Base-by-base conservation (phyloP, 352 stramenopile species). In the Pythium sukuiense region DNA sequence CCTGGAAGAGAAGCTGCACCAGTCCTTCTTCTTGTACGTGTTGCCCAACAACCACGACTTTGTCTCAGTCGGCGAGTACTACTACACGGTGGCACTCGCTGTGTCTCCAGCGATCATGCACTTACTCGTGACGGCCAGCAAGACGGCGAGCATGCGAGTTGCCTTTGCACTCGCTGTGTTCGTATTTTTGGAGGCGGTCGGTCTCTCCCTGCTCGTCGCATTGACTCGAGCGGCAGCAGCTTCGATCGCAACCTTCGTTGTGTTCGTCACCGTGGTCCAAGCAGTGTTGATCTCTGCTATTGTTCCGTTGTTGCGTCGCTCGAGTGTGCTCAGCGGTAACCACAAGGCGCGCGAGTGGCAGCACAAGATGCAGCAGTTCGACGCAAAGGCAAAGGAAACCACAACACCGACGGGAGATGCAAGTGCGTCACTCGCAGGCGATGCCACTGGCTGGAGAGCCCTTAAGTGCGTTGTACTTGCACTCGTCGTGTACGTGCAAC, bases 21-120 rank as follows among this genome's bases (percentile, higher is more conserved):
- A 95, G 67, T 96, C 87, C 39, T 96, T 93, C 55, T 96, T 91
- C 71, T 69, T 96, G 9, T 96, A 96, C 54, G 74, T 96, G 32
- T 74, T 96, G 2, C 85, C 85, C 6, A 91, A 73, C 55, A 77
- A 83, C 20, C 70, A 64, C 11, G 80, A 86, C 2, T 96, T 96
- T 63, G 83, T 96, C 12, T 96, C 88, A 0, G 83, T 96, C 46
- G 88, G 88, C 12, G 88, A 96, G 67, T 96, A 96, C 65, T 89
- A 88, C 62, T 94, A 95, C 63, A 69, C 76, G 1, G 76, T 96
- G 32, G 76, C 83, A n/a, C 70, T 96, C 3, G 75, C 78, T 0
- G 72, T 95, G 5, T 83, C 79, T 6, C 88, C 88, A 2, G 79
- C 87, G 3, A 81, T 95, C 33, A 79, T 77, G 4, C 79, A 91